phyloP scores from a whole-genome alignment of 768 basidiomycete species.

The Mycena alexandri region DNA sequence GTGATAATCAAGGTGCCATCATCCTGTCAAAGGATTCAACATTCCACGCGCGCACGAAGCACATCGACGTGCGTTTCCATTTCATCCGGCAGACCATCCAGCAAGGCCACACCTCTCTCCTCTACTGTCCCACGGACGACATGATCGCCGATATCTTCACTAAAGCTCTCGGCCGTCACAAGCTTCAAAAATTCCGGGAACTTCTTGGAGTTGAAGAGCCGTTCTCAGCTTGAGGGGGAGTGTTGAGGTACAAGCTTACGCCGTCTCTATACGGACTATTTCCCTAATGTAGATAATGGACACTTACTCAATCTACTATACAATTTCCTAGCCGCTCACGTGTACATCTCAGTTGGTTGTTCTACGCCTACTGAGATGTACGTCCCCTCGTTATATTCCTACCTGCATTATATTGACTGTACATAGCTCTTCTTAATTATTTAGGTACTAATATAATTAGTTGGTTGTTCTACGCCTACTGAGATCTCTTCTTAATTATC shows the following conservation, averaged over 20 bases:
- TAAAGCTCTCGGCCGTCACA: constrained; percentile 39
- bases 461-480: no score
- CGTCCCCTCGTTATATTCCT: no score
- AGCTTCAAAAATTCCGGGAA: constrained; percentile 12
- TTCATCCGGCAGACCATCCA: constrained; percentile 46
- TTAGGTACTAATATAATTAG: no score
- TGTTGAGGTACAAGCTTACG: constrained; percentile 24
- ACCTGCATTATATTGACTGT: no score
- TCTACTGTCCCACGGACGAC: constrained; percentile 41
- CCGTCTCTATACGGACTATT: no score
- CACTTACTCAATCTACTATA: no score
- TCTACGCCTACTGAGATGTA: no score
- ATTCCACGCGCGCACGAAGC: constrained; percentile 50
- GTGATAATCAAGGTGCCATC: constrained; percentile 43
- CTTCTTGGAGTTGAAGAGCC: constrained; percentile 12
- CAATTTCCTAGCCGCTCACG: no score
- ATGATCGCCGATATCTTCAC: constrained; percentile 50
- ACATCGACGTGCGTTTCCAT: constrained; percentile 54
- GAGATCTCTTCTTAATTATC: no score
- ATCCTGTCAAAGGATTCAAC: constrained; percentile 42
- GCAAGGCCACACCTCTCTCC: constrained; percentile 29
- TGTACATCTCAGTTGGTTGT: no score
- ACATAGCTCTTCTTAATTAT: no score
- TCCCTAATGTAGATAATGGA: no score
- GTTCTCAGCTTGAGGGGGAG: constrained; percentile 26